Evolutionary conservation across 768 basidiomycete genomes (phyloP).

Genomic region (Mycena indigotica): DNA sequence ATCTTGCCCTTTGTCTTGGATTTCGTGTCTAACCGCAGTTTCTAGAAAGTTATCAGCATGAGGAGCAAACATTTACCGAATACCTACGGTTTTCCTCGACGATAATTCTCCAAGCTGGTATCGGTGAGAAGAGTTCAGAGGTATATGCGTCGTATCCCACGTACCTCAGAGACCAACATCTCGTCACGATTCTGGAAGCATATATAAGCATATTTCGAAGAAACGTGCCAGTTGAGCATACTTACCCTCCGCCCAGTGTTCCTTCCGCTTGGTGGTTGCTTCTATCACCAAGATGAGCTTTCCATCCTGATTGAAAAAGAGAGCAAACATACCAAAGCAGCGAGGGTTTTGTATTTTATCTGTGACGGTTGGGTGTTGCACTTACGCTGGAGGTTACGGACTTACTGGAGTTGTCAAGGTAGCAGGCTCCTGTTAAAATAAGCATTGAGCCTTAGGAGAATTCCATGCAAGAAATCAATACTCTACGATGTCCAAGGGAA

Average conservation of each 20-base stretch:
- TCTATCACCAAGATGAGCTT: no score
- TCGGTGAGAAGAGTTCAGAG: no score
- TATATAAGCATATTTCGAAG: no score
- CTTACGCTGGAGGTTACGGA: not conserved
- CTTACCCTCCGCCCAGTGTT: no score
- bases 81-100: not conserved
- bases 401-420: not conserved
- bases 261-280: no score
- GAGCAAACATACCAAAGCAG: not conserved
- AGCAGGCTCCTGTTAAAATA: not conserved
- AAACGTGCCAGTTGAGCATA: no score
- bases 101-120: not conserved
- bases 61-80: not conserved
- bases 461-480: no score
- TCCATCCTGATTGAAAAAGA: not conserved
- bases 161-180: not conserved
- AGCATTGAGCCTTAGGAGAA: no score
- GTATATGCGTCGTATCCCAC: no score
- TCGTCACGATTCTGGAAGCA: not conserved
- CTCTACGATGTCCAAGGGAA: not conserved
- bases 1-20: not conserved
- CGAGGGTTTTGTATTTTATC: not conserved
- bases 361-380: not conserved
- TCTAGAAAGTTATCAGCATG: not conserved
- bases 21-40: not conserved